Evolutionary conservation across 169 alveolate species (phyloP), one percentile per base, ranked within the genome.

Genomic region (Theileria orientalis): DNA sequence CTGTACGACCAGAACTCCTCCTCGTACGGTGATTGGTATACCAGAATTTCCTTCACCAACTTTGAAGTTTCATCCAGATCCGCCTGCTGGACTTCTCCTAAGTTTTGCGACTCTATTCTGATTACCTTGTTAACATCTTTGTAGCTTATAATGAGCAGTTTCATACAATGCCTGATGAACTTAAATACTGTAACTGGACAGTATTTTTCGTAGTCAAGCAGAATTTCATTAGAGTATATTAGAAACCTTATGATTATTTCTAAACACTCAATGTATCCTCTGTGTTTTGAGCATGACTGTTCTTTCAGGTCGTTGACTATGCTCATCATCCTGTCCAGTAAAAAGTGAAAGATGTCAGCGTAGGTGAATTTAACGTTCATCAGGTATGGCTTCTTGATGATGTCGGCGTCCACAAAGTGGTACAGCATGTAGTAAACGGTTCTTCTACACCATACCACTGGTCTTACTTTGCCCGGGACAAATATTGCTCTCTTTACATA

Each of bases 1-100:
- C 95, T 76, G 63, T 91, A 92, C 14, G 87, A 86, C 95, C 95
- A 92, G 64, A 92, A 92, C 63, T 92, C 95, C n/a, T 92, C 92
- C 70, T 92, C 93, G 56, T 83, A 86, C 33, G 92, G 93, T 21
- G 94, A 86, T 25, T 49, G 37, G 66, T 89, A 92, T n/a, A 83
- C 93, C 29, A 92, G 73, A 14, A 83, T 46, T 29, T 85, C 90
- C 29, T 62, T 11, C 40, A 88, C 47, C 40, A 32, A 23, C 16
- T 25, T 27, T 37, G 21, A 57, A 25, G 30, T 33, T n/a, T 56
- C 69, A 44, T 16, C 69, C 33, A 56, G 47, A 27, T 35, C 33
- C 25, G 49, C 51, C n/a, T 66, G 72, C 16, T 47, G 44, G 7
- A 29, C 60, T 21, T 49, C 60, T 21, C 60, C 60, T 49, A 14